These are phyloP conservation scores for Sporothrix curviconia DNA, from an alignment of 2,329 filamentous ascomycete genomes.

Conservation along the genomic window DNA sequence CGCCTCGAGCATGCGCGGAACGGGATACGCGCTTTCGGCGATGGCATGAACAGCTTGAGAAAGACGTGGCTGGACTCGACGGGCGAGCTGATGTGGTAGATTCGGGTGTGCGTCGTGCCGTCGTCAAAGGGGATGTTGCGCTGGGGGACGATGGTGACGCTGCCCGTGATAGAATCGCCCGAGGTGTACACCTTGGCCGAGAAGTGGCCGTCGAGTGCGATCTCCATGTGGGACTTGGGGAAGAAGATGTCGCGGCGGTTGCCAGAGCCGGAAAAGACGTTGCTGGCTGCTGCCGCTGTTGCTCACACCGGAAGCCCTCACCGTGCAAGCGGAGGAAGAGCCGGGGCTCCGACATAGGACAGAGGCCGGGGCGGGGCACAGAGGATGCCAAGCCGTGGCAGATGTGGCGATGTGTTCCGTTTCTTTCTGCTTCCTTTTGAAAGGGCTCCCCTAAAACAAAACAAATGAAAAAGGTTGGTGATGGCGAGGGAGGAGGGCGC, in stretches of 20 bases:
- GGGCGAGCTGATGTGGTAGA: conserved; percentile 46
- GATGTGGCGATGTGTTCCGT: no score
- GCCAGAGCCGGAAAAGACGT: conserved; percentile 11
- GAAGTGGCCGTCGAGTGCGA: conserved; percentile 49
- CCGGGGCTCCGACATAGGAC: not conserved
- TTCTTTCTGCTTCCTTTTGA: no score
- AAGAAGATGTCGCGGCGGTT: conserved; percentile 16
- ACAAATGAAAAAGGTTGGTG: no score
- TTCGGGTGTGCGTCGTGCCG: conserved; percentile 42
- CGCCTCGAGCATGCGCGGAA: conserved; percentile 41
- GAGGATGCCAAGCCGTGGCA: no score
- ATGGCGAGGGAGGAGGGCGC: no score
- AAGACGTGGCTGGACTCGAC: conserved; percentile 46
- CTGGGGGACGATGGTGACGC: conserved; percentile 39
- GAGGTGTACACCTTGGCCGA: conserved; percentile 50
- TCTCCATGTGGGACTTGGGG: conserved; percentile 34
- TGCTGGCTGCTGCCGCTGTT: conserved; percentile 13
- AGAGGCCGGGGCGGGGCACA: not conserved
- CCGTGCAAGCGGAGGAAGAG: conserved; percentile 6
- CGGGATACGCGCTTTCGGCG: conserved; percentile 40
- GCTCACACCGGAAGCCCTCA: conserved; percentile 13
- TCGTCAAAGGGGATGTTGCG: conserved; percentile 44
- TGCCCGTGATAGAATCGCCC: conserved; percentile 44
- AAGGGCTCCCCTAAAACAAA: no score
- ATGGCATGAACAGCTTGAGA: conserved; percentile 50